Base-by-base conservation (phyloP, 2,329 filamentous ascomycete genomes). In the Clarireedia monteithiana region DNA sequence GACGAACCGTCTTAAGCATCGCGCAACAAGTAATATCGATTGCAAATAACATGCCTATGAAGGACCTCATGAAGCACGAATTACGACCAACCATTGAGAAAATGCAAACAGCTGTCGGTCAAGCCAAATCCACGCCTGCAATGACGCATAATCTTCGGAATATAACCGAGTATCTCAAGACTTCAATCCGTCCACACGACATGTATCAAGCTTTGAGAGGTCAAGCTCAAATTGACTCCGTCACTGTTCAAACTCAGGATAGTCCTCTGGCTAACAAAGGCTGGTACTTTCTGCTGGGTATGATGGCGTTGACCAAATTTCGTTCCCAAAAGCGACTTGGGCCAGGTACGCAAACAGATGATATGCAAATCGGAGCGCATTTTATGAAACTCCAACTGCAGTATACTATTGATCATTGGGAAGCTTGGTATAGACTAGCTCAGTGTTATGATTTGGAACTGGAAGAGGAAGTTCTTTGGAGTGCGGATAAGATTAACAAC, bases 221-320 rank as follows among this genome's bases (percentile, higher is more conserved):
- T 10, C 80, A 88, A 39, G 81, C 91, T 6, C 82, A 84, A 51
- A 80, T 95, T 23, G 83, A 91, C 57, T 83, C 87, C 2, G 79
- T 89, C 5, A 77, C 82, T 0, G 84, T 91, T 6, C 81, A 85
- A 46, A 78, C 80, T 7, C 78, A 82, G 0, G 87, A 94, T 57
- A 85, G 84, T 52, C 80, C 81, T 0, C 73, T 95, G 36, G 91
- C 91, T 0, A 82, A 83, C 24, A 87, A 89, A 62, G 89, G 91
- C 47, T 97, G 92, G 92, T 96, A 90, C 69, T 96, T 94, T 69
- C 74, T 96, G 30, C 81, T 95, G 59, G 92, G 92, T 20, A 88
- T 94, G 77, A 88, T 95, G 55, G 85, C 89, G 2, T 78, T 97
- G 56, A 89, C 87, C 45, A 95, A 91, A 66, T 97, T 95, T 69